These are phyloP conservation scores for Cladophialophora exuberans DNA, from an alignment of 2,329 filamentous ascomycete species.

Conservation along the genomic window DNA sequence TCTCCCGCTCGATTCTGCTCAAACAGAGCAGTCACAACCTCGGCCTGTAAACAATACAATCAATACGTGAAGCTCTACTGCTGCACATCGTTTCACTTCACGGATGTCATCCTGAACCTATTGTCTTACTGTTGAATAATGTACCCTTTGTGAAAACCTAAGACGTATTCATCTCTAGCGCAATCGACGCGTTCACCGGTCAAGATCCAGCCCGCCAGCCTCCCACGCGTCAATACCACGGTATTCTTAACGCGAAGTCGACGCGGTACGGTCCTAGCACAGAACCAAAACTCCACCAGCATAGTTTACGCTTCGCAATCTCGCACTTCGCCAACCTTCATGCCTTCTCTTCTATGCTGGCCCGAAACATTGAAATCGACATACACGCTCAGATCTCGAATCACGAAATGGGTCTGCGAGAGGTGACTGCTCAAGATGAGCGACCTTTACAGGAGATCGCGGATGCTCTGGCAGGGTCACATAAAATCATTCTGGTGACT, in stretches of 20 bases:
- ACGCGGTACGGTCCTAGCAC: conserved; percentile 18
- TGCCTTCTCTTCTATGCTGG: neutral
- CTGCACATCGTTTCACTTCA: neutral
- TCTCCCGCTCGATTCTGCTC: conserved; percentile 15
- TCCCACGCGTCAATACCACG: conserved; percentile 11
- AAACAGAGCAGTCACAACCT: conserved; percentile 6
- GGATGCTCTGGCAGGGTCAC: conserved; percentile 64
- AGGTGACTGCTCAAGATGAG: conserved; percentile 46
- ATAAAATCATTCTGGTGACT: conserved; percentile 72
- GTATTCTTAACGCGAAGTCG: conserved; percentile 26
- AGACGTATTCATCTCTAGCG: neutral
- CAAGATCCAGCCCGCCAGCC: neutral
- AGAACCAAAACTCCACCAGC: conserved; percentile 7
- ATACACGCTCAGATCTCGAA: neutral
- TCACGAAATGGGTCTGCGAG: conserved; percentile 34
- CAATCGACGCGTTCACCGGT: conserved; percentile 10
- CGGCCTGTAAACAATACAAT: conserved; percentile 25
- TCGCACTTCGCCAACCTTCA: neutral
- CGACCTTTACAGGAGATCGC: conserved; percentile 67
- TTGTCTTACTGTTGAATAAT: neutral
- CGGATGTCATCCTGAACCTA: neutral
- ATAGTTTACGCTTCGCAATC: neutral
- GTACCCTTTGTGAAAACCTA: neutral
- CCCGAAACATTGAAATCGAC: neutral
- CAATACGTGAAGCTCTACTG: conserved; percentile 7